Conservation (phyloP, 257 asterid genomes). For the Phtheirospermum japonicum region DNA sequence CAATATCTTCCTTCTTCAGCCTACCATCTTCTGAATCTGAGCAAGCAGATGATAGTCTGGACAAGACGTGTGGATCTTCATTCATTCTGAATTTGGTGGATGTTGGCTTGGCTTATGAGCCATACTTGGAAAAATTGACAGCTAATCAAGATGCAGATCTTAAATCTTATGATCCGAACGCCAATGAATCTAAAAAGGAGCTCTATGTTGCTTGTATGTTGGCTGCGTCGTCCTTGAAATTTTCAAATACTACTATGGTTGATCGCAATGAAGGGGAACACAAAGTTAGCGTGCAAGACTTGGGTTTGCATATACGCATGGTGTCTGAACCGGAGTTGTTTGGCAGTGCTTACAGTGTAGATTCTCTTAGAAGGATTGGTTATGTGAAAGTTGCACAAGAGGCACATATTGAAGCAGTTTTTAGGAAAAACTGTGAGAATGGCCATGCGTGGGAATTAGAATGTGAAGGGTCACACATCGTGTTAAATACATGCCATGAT, state of each 20-base stretch:
- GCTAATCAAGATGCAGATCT: constrained; percentile 30
- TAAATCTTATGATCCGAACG: constrained; percentile 32
- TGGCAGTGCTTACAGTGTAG: constrained; percentile 50
- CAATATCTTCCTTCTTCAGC: constrained; percentile 61
- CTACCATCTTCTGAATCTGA: constrained; percentile 50
- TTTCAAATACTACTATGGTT: constrained; percentile 47
- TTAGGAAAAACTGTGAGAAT: constrained; percentile 54
- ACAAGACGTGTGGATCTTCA: constrained; percentile 54
- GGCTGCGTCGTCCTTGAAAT: constrained; percentile 82
- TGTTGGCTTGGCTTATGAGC: constrained; percentile 84
- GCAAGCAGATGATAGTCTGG: constrained; percentile 37
- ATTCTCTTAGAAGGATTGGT: constrained; percentile 64
- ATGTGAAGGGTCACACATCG: constrained; percentile 63
- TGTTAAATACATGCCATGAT: constrained; percentile 74
- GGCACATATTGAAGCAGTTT: constrained; percentile 62
- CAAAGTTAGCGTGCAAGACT: constrained; percentile 66
- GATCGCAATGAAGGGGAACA: constrained; percentile 48
- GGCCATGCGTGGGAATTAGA: constrained; percentile 82
- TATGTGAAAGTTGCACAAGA: constrained; percentile 89
- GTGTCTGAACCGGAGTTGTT: constrained; percentile 40
- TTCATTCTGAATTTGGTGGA: constrained; percentile 83
- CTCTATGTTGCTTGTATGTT: constrained; percentile 65
- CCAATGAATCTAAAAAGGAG: constrained; percentile 37
- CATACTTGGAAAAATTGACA: constrained; percentile 39
- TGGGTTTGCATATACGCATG: constrained; percentile 75